Evolutionary conservation across 2,329 filamentous ascomycete species (phyloP), one percentile per base, ranked within the genome.

Genomic region (Botrytis aclada): DNA sequence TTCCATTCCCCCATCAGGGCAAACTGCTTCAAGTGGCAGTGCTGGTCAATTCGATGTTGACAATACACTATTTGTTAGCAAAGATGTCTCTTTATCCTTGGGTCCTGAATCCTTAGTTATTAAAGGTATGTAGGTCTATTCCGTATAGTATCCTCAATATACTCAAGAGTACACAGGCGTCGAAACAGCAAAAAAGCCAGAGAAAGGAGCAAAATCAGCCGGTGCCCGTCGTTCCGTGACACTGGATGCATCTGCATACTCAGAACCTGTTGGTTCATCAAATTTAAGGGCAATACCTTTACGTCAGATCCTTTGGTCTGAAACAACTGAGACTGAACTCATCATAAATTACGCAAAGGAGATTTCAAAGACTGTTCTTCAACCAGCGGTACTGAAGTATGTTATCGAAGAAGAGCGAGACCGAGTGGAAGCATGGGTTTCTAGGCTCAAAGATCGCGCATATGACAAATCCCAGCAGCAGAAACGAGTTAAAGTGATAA

Each of bases 401-500:
- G 81, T 81, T 84, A 75, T 84, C 82, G 10, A 85, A 80, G 62
- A 65, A 14, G 63, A 1, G 82, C 79, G 5, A 76, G 81, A 20
- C 79, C 75, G 1, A 84, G 72, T 0, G 75, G 67, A 14, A 72
- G 45, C 70, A 71, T 97, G 93, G 89, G 83, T 90, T 58, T 84
- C 86, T 47, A 84, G 83, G 66, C 85, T 97, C 43, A 81, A 96
- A 32, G 83, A 88, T 37, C 86, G 86, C 61, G 89, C 94, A 34
- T 97, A 97, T 83, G 90, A 83, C 71, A 83, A 84, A 4, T 87
- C 91, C 2, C 88, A 91, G 78, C 87, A 86, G 66, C 86, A 86
- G 73, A 95, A 94, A 81, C 89, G 93, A 66, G 90, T 95, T 75
- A 97, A 95, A 81, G 90, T 98, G 22, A 84, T 98, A 56, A 86